Evolutionary conservation across 495 filamentous ascomycete genomes (phyloP).

Genomic region (Bombardia bombarda): DNA sequence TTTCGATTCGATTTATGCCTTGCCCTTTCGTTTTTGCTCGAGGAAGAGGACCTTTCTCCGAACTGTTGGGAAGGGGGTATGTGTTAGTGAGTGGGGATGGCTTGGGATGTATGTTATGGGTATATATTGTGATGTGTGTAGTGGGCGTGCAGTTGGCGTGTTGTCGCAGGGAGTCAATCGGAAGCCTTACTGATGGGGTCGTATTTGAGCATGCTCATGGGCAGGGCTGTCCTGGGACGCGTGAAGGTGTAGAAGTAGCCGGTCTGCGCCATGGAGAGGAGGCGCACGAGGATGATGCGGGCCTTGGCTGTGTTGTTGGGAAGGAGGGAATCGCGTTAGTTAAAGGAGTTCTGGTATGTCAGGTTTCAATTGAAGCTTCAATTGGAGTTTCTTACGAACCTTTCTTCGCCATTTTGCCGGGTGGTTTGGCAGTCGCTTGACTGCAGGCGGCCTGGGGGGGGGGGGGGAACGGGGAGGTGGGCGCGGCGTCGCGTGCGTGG

Average conservation of each 20-base stretch:
- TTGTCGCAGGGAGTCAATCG: background rate
- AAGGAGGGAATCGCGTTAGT: background rate
- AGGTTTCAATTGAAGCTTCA: background rate
- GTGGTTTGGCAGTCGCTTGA: background rate
- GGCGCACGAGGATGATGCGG: slow-evolving; percentile 82
- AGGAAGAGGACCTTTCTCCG: slow-evolving; percentile 86
- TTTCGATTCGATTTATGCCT: background rate
- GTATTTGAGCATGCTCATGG: slow-evolving; percentile 97
- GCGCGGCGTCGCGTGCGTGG: too few species aligned
- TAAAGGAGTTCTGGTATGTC: too few species aligned
- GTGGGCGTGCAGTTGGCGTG: background rate
- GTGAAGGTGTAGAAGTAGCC: slow-evolving; percentile 90
- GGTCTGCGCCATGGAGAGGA: slow-evolving; percentile 97
- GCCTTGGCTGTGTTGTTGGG: slow-evolving; percentile 96
- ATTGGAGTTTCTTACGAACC: slow-evolving; percentile 23
- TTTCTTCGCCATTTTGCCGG: slow-evolving; percentile 48
- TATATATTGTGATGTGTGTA: background rate
- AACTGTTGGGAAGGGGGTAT: slow-evolving; percentile 37
- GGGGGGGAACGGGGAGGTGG: background rate
- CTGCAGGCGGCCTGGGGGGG: background rate
- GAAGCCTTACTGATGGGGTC: slow-evolving; percentile 81
- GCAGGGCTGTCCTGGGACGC: slow-evolving; percentile 70
- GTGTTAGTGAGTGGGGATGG: too few species aligned
- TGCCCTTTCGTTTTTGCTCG: slow-evolving; percentile 65
- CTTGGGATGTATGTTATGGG: background rate